Evolutionary conservation across 2,329 filamentous ascomycete genomes (phyloP).

Genomic region (Xylaria sp.): DNA sequence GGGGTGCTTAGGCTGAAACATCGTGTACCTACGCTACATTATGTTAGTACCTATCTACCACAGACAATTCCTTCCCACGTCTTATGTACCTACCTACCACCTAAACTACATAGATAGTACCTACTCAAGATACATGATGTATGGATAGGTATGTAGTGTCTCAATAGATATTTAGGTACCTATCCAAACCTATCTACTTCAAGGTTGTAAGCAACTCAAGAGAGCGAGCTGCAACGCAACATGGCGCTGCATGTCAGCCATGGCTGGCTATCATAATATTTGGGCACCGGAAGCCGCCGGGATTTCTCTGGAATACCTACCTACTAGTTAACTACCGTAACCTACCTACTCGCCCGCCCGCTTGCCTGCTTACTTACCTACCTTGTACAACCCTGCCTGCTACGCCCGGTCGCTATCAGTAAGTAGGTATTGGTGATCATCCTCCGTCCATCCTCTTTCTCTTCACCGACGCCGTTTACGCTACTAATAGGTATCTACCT

Average conservation of each 20-base stretch:
- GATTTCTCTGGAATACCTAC: conserved; percentile 1
- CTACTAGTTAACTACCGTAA: too few species aligned
- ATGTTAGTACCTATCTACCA: neutral
- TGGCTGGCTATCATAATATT: conserved; percentile 25
- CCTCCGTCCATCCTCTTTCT: conserved; percentile 8
- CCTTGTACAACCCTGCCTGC: conserved; percentile 21
- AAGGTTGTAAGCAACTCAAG: neutral
- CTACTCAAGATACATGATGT: too few species aligned
- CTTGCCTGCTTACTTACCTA: neutral
- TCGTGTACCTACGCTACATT: conserved; percentile 9
- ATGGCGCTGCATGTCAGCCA: conserved; percentile 14
- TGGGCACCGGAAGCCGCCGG: conserved; percentile 29
- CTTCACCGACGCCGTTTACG: conserved; percentile 30
- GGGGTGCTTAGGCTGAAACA: conserved; percentile 33
- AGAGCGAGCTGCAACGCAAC: conserved; percentile 15
- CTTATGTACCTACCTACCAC: too few species aligned
- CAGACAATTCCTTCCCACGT: too few species aligned
- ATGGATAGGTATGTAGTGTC: too few species aligned
- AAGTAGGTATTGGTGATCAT: conserved; percentile 11
- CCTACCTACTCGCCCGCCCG: neutral
- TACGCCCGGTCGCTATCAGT: conserved; percentile 30
- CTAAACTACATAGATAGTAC: too few species aligned
- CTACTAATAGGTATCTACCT: neutral
- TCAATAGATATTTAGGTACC: too few species aligned
- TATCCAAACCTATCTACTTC: neutral